These are phyloP conservation scores for Lichina pygmaea DNA, from an alignment of 495 filamentous ascomycete genomes.

Conservation along the genomic window DNA sequence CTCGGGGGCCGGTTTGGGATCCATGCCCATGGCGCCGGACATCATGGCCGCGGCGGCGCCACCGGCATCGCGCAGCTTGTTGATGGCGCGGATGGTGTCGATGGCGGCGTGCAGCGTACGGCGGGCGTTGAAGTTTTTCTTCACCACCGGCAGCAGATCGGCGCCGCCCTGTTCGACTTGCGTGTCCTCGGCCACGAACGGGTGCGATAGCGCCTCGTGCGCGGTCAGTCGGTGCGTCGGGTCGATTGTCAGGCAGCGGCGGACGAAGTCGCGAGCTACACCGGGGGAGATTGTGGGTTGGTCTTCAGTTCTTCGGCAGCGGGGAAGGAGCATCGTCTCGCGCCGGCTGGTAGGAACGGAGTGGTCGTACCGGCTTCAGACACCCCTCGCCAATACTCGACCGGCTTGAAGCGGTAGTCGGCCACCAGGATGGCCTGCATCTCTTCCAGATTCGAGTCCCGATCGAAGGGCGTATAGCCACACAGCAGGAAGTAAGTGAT, in stretches of 20 bases:
- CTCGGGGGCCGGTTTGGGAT: no score
- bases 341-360: no score
- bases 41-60: not conserved
- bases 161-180: conserved; percentile 17
- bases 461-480: conserved; percentile 95
- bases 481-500: conserved; percentile 93
- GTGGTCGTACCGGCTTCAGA: conserved; percentile 13
- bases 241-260: conserved; percentile 68
- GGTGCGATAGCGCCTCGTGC: conserved; percentile 70
- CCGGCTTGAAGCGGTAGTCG: conserved; percentile 85
- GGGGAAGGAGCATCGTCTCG: no score
- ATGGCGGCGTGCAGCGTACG: conserved; percentile 88
- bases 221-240: conserved; percentile 72
- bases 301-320: not conserved
- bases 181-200: conserved; percentile 41
- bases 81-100: conserved; percentile 93
- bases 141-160: conserved; percentile 74
- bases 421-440: conserved; percentile 96
- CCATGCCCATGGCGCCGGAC: no score
- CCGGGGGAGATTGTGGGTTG: not conserved
- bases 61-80: conserved; percentile 63
- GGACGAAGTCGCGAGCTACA: conserved; percentile 67
- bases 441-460: conserved; percentile 90
- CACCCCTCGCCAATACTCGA: conserved; percentile 90
- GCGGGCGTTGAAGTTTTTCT: conserved; percentile 97